A percentile compares a stretch with the other conserved stretches of the same genome.
phyloP scores from a whole-genome alignment of 2,329 filamentous ascomycete species.

The Raffaelea deltoideospora region DNA sequence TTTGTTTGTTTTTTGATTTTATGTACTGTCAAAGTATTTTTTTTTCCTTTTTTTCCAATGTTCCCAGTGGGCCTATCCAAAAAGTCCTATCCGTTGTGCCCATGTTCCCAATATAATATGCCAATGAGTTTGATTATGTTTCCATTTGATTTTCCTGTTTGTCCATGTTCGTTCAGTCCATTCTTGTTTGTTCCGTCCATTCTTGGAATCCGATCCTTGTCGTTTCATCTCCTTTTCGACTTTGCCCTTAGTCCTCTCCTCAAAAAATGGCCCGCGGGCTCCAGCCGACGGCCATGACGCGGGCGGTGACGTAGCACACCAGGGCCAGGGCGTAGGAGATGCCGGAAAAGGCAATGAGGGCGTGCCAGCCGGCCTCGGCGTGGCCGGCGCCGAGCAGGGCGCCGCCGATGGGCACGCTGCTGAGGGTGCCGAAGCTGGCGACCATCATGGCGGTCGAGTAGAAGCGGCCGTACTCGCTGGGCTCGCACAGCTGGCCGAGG shows the following conservation, averaged over 20 bases:
- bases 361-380: constrained; percentile 19
- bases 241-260: not conserved
- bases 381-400: constrained; percentile 18
- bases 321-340: constrained; percentile 18
- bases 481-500: constrained; percentile 65
- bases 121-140: no score
- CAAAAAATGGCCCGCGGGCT: constrained; percentile 14
- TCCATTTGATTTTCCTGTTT: no score
- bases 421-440: constrained; percentile 52
- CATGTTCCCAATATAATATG: no score
- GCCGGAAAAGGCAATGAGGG: constrained; percentile 24
- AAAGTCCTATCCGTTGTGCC: no score
- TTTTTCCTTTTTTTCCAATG: not conserved
- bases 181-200: no score
- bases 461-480: constrained; percentile 50
- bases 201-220: no score
- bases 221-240: not conserved
- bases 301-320: constrained; percentile 17
- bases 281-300: constrained; percentile 23
- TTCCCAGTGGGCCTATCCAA: no score
- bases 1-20: not conserved
- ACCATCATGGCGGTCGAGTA: constrained; percentile 66
- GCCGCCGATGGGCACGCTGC: constrained; percentile 29
- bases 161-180: no score
- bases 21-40: not conserved